Percentiles rank a stretch among this genome's conserved stretches.
Conservation (phyloP, 495 filamentous ascomycete genomes). For the Rostrohypoxylon terebratum region DNA sequence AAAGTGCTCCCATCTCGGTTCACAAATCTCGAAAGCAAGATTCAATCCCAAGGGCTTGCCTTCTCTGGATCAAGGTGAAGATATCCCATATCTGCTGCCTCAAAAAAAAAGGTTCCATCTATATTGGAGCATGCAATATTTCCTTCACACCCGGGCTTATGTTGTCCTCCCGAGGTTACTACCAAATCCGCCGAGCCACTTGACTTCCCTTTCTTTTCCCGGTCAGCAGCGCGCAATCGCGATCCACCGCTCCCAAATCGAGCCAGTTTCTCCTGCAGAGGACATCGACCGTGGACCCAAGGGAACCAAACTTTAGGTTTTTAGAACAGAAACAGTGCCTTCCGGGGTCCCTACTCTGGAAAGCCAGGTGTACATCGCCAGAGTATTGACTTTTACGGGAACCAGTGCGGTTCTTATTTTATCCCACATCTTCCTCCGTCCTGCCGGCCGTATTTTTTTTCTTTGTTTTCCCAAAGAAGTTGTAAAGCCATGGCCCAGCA, state of each 20-base stretch:
- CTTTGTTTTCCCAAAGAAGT: conserved; percentile 31
- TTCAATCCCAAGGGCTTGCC: conserved; percentile 25
- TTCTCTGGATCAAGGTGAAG: conserved; percentile 35
- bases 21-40: conserved; percentile 16
- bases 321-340: conserved; percentile 30
- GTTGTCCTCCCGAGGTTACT: conserved; percentile 41
- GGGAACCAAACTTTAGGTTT: conserved; percentile 42
- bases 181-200: conserved; percentile 46
- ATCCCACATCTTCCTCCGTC: conserved; percentile 35
- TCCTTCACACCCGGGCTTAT: conserved; percentile 41
- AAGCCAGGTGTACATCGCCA: conserved; percentile 34
- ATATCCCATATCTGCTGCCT: conserved; percentile 34
- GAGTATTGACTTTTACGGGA: conserved; percentile 31
- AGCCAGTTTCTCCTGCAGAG: conserved; percentile 39
- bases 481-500: conserved; percentile 55
- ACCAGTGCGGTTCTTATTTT: conserved; percentile 43
- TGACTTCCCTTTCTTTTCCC: conserved; percentile 42
- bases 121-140: conserved; percentile 44
- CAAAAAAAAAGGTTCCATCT: conserved; percentile 31
- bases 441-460: conserved; percentile 36
- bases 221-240: conserved; percentile 41
- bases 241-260: conserved; percentile 44
- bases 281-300: conserved; percentile 41
- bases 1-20: conserved; percentile 36
- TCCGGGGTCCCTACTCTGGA: conserved; percentile 30